Percentiles rank a stretch among this genome's conserved stretches.
These are phyloP conservation scores for Mycoemilia scoparia DNA, from an alignment of 192 early-diverging fungal species.

Conservation along the genomic window DNA sequence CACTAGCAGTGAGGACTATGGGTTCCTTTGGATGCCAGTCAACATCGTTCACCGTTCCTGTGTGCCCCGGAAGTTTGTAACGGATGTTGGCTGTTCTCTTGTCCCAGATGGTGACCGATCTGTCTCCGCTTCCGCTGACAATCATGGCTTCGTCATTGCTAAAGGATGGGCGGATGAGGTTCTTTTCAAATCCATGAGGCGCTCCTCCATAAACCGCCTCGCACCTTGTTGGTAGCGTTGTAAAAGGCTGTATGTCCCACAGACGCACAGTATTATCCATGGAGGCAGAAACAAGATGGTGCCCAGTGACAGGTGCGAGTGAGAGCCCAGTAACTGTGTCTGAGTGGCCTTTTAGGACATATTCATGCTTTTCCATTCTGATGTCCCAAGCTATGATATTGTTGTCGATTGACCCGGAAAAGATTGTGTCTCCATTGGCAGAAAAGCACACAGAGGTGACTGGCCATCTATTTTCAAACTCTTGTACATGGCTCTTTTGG, in stretches of 20 bases:
- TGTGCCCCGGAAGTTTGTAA: slow-evolving; percentile 91
- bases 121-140: slow-evolving; percentile 70
- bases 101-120: slow-evolving; percentile 85
- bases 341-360: slow-evolving; percentile 60
- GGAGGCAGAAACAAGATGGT: slow-evolving; percentile 61
- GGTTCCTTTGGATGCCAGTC: slow-evolving; percentile 84
- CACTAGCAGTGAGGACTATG: slow-evolving; percentile 67
- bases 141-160: slow-evolving; percentile 67
- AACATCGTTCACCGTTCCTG: slow-evolving; percentile 82
- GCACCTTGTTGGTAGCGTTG: slow-evolving; percentile 44
- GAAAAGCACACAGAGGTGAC: slow-evolving; percentile 62
- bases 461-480: slow-evolving; percentile 39
- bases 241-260: slow-evolving; percentile 90
- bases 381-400: slow-evolving; percentile 80
- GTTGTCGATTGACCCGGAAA: slow-evolving; percentile 80
- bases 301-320: slow-evolving; percentile 64
- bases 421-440: slow-evolving; percentile 62
- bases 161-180: slow-evolving; percentile 80
- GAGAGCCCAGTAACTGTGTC: slow-evolving; percentile 80
- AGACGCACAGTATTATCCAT: slow-evolving; percentile 92
- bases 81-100: slow-evolving; percentile 53
- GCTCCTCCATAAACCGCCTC: slow-evolving; percentile 66
- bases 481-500: slow-evolving; percentile 37
- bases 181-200: slow-evolving; percentile 90
- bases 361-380: slow-evolving; percentile 43